Conservation (phyloP, 208 protist genomes). For the Kentomonas sorsogonicus region DNA sequence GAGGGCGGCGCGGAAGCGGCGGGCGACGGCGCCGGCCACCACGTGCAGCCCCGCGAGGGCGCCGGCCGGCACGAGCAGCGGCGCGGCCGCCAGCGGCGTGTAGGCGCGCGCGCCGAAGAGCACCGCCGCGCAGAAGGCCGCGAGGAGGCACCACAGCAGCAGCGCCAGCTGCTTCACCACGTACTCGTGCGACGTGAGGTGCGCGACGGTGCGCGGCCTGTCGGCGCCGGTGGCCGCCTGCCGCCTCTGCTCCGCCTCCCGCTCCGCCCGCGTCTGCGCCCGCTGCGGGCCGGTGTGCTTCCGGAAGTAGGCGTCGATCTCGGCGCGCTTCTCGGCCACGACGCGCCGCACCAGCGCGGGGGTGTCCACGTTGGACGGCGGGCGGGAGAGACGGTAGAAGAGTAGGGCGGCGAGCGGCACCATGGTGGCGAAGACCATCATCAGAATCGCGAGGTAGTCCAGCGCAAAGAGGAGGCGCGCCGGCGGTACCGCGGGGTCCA, state of each 20-base stretch:
- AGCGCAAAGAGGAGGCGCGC: too few relatives aligned
- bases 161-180: constrained; percentile 51
- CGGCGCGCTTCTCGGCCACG: too few relatives aligned
- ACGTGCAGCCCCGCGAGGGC: constrained; percentile 24
- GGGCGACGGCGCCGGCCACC: too few relatives aligned
- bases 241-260: not conserved
- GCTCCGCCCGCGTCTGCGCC: not conserved
- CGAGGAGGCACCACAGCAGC: constrained; percentile 31
- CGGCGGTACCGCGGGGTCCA: too few relatives aligned
- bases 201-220: constrained; percentile 25
- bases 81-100: constrained; percentile 8
- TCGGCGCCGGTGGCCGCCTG: not conserved
- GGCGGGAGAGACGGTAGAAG: too few relatives aligned
- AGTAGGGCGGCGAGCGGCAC: too few relatives aligned
- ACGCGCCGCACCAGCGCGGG: too few relatives aligned
- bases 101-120: constrained; percentile 18
- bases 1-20: too few relatives aligned
- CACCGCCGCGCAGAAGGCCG: constrained; percentile 7
- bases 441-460: too few relatives aligned
- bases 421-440: too few relatives aligned
- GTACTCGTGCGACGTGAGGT: constrained; percentile 49
- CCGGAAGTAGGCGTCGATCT: not conserved
- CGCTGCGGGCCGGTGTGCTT: not conserved
- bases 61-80: constrained; percentile 21
- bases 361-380: too few relatives aligned